Percentiles rank a stretch among this genome's conserved stretches.
Evolutionary conservation across 208 protist genomes (phyloP).

Genomic region (Acanthamoeba healyi): DNA sequence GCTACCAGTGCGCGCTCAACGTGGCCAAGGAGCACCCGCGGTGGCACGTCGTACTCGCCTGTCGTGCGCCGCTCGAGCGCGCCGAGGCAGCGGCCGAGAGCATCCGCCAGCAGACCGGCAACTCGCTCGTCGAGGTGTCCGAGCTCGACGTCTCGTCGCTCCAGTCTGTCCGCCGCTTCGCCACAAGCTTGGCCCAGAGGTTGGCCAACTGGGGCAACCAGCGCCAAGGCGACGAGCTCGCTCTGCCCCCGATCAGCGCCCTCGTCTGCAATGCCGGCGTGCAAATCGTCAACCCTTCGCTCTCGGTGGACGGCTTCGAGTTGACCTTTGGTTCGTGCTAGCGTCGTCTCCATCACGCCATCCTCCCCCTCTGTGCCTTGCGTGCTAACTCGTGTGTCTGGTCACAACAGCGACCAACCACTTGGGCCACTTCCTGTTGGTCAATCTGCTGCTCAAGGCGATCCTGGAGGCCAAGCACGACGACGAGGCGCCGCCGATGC

Average conservation of each 20-base stretch:
- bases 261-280: background rate
- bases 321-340: background rate
- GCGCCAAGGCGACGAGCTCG: background rate
- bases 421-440: background rate
- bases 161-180: background rate
- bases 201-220: background rate
- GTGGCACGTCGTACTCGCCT: background rate
- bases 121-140: background rate
- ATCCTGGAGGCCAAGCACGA: background rate
- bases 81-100: background rate
- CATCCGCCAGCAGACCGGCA: background rate
- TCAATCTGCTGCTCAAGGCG: background rate
- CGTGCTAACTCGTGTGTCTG: background rate
- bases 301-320: background rate
- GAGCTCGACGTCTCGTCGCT: background rate
- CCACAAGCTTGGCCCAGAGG: background rate
- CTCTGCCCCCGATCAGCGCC: background rate
- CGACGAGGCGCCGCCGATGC: background rate
- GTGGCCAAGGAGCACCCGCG: background rate
- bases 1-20: background rate
- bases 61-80: background rate
- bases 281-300: background rate
- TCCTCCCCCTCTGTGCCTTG: background rate
- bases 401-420: background rate
- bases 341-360: too few relatives aligned